A percentile compares a stretch with the other conserved stretches of the same genome.
Evolutionary conservation across 352 stramenopile species (phyloP).

Genomic region (Phytophthora boehmeriae): DNA sequence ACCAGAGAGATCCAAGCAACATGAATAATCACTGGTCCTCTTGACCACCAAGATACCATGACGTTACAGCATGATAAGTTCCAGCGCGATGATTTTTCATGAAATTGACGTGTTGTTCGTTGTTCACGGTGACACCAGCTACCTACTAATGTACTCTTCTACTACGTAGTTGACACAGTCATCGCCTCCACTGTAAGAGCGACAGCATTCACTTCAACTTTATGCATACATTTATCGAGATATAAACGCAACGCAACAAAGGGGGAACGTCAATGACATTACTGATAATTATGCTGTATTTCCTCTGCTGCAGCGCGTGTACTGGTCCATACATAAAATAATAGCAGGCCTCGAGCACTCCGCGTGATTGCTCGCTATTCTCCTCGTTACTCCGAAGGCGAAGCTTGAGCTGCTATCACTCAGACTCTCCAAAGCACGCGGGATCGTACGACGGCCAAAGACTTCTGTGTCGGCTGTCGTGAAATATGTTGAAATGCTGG

Average conservation of each 20-base stretch:
- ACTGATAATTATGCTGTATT: conserved; percentile 47
- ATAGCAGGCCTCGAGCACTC: conserved; percentile 19
- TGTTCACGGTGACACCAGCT: no score
- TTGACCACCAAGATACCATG: no score
- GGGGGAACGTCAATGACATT: neutral
- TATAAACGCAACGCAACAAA: neutral
- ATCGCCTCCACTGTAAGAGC: no score
- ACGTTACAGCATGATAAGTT: no score
- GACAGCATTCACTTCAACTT: neutral
- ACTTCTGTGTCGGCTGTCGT: conserved; percentile 18
- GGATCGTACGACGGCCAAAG: conserved; percentile 20
- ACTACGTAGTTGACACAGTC: no score
- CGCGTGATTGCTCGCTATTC: conserved; percentile 31
- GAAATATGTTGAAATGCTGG: conserved; percentile 3
- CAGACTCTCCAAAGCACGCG: conserved; percentile 8
- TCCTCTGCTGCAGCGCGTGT: conserved; percentile 23
- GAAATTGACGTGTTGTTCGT: no score
- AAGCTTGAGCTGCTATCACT: conserved; percentile 14
- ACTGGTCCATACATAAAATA: conserved; percentile 39
- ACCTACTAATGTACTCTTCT: no score
- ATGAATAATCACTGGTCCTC: no score
- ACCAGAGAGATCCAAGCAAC: neutral
- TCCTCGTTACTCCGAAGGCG: conserved; percentile 20
- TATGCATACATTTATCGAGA: neutral
- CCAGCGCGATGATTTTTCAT: no score